Conservation (phyloP, 2,329 filamentous ascomycete species). For the Trichoderma sp. region DNA sequence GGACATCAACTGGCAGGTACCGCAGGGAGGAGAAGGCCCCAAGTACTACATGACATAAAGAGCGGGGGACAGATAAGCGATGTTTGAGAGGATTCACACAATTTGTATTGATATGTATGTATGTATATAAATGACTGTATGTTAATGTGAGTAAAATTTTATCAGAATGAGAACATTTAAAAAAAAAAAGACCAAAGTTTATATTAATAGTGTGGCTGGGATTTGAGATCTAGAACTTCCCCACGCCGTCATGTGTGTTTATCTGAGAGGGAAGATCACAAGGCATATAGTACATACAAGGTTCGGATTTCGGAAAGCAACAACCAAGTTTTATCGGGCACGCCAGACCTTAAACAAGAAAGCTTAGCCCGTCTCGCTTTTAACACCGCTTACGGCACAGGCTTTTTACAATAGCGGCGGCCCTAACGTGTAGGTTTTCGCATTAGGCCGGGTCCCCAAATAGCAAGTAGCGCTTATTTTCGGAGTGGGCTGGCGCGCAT, state of each 20-base stretch:
- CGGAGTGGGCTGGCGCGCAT: not conserved
- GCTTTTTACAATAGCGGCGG: not conserved
- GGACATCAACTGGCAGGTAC: slow-evolving; percentile 97
- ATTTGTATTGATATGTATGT: slow-evolving; percentile 17
- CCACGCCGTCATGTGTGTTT: not conserved
- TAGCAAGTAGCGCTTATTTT: not conserved
- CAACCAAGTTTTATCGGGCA: not conserved
- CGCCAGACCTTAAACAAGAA: not conserved
- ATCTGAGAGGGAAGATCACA: not conserved
- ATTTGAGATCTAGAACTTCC: not conserved
- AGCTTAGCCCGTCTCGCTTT: not conserved
- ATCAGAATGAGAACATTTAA: not conserved
- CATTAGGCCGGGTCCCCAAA: not conserved
- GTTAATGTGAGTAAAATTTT: not conserved
- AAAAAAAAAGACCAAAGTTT: not conserved
- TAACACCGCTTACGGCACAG: not conserved
- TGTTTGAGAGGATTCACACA: not conserved
- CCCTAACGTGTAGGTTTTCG: not conserved
- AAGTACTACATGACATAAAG: slow-evolving; percentile 70
- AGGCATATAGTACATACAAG: not conserved
- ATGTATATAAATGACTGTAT: slow-evolving; percentile 6
- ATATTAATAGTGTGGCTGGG: slow-evolving; percentile 1
- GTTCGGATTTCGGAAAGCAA: not conserved
- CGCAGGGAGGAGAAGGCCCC: slow-evolving; percentile 82
- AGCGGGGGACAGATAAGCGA: not conserved